A percentile compares a stretch with the other conserved stretches of the same genome.
These are phyloP conservation scores for Pyrenochaeta sp. DNA, from an alignment of 2,329 filamentous ascomycete genomes.

Conservation along the genomic window DNA sequence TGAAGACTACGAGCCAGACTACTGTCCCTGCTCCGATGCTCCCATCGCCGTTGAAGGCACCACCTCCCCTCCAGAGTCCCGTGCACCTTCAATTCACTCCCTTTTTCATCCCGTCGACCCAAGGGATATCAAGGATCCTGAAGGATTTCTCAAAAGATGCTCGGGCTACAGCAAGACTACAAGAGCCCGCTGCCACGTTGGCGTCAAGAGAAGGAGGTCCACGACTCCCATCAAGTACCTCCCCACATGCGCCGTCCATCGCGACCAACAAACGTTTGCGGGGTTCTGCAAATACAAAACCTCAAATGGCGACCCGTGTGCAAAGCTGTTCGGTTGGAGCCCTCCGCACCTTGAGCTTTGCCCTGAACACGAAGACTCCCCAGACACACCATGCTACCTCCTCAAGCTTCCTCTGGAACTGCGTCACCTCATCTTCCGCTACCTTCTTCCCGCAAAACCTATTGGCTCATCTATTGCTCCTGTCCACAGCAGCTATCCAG, in stretches of 20 bases:
- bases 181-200: conserved; percentile 26
- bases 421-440: conserved; percentile 38
- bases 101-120: conserved; percentile 23
- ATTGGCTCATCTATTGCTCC: conserved; percentile 34
- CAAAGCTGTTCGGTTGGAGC: conserved; percentile 34
- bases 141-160: conserved; percentile 35
- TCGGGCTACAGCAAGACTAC: conserved; percentile 39
- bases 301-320: conserved; percentile 29
- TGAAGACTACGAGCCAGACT: no score
- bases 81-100: no score
- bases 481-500: conserved; percentile 7
- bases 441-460: conserved; percentile 34
- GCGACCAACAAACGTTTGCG: conserved; percentile 34
- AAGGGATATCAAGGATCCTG: conserved; percentile 41
- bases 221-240: conserved; percentile 35
- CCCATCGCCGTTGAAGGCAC: no score
- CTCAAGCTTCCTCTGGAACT: conserved; percentile 42
- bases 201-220: conserved; percentile 29
- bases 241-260: conserved; percentile 38
- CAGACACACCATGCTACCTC: conserved; percentile 40
- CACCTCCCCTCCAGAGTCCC: no score
- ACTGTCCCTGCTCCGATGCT: no score
- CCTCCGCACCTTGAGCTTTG: conserved; percentile 42
- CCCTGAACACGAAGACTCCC: conserved; percentile 31
- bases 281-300: conserved; percentile 35